Percentiles rank a stretch among this genome's conserved stretches.
These are phyloP conservation scores for Torulaspora maleeae DNA, from an alignment of 805 yeast species.

Conservation along the genomic window DNA sequence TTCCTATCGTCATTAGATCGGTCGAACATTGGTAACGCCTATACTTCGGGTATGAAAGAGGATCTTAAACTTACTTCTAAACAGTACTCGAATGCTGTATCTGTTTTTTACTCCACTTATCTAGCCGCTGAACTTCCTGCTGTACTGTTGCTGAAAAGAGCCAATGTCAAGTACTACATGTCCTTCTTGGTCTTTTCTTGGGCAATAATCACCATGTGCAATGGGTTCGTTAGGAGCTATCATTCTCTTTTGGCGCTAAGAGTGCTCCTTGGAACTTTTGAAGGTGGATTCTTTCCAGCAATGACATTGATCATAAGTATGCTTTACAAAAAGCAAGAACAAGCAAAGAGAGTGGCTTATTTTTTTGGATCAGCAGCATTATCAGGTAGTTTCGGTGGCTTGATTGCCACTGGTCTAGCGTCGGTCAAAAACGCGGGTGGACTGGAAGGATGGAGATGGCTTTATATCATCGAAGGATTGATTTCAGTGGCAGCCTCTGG, in stretches of 20 bases:
- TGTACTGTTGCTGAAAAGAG: conserved; percentile 46
- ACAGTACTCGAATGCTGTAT: conserved; percentile 48
- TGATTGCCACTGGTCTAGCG: conserved; percentile 50
- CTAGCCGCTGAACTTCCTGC: conserved; percentile 58
- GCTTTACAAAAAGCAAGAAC: conserved; percentile 47
- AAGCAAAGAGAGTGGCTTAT: conserved; percentile 48
- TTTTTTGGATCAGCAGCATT: conserved; percentile 51
- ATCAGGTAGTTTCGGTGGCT: conserved; percentile 51
- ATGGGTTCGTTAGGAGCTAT: conserved; percentile 44
- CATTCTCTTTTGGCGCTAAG: conserved; percentile 51
- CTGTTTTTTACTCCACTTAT: conserved; percentile 57
- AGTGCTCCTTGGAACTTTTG: conserved; percentile 57
- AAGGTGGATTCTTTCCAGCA: conserved; percentile 52
- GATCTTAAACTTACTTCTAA: conserved; percentile 46
- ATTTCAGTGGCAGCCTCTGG: conserved; percentile 32
- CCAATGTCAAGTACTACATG: conserved; percentile 54
- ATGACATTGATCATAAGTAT: conserved; percentile 50
- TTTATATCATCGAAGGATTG: conserved; percentile 52
- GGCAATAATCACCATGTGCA: conserved; percentile 51
- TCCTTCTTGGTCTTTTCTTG: conserved; percentile 50
- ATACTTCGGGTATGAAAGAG: conserved; percentile 63
- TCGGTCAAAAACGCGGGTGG: conserved; percentile 45
- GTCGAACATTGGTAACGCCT: conserved; percentile 54
- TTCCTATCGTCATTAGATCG: conserved; percentile 45
- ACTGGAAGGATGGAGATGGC: conserved; percentile 61